These are phyloP conservation scores for Aristolochia californica DNA, from an alignment of 164 flowering plant species.

Conservation along the genomic window DNA sequence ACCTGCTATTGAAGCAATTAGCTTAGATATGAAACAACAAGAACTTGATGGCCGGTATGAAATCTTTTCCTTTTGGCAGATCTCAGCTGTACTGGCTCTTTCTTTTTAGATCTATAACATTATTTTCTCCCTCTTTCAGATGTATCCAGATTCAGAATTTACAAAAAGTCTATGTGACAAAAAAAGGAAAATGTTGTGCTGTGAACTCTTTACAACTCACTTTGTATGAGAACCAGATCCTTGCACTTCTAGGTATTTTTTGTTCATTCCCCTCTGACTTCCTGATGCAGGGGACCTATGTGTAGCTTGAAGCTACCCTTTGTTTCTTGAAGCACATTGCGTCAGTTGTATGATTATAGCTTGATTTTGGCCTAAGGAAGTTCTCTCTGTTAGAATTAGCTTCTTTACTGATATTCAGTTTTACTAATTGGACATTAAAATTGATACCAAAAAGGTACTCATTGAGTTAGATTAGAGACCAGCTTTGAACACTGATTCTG, in stretches of 20 bases:
- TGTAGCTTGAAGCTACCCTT: neutral
- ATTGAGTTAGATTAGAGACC: too few species aligned
- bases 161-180: conserved; percentile 60
- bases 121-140: conserved; percentile 25
- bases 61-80: neutral
- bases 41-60: conserved; percentile 78
- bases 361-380: too few species aligned
- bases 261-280: neutral
- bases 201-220: conserved; percentile 75
- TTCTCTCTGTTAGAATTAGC: too few species aligned
- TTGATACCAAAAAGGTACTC: too few species aligned
- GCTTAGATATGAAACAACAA: conserved; percentile 97
- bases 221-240: conserved; percentile 93
- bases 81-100: neutral
- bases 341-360: too few species aligned
- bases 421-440: too few species aligned
- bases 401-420: too few species aligned
- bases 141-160: conserved; percentile 83
- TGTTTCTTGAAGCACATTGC: neutral
- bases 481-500: too few species aligned
- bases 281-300: neutral
- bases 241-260: conserved; percentile 80
- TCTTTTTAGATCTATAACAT: conserved; percentile 4
- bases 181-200: conserved; percentile 71
- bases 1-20: conserved; percentile 62